phyloP scores from a whole-genome alignment of 176 grass and related monocot genomes.

The Sorghum bicolor region Sorghum_bicolor_NCBIv3 NC_012871.2:59310001-59310500 shows the following conservation, averaged over 20 bases:
- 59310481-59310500: background rate
- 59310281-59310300: background rate
- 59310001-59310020: background rate
- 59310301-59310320: background rate
- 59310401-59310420: background rate
- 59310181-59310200: background rate
- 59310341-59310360: slow-evolving; percentile 17
- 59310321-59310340: slow-evolving; percentile 15
- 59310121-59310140: background rate
- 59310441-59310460: background rate
- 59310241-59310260: background rate
- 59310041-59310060: background rate
- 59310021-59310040: background rate
- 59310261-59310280: background rate
- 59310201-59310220: background rate
- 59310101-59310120: background rate
- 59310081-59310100: slow-evolving; percentile 13
- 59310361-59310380: background rate
- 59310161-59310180: background rate
- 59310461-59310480: background rate
- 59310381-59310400: background rate
- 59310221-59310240: background rate
- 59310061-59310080: slow-evolving; percentile 21
- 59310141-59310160: slow-evolving; percentile 13
- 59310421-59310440: background rate